Evolutionary conservation across 805 yeast species (phyloP), one percentile per base, ranked within the genome.

Genomic region (Lachancea sp.): DNA sequence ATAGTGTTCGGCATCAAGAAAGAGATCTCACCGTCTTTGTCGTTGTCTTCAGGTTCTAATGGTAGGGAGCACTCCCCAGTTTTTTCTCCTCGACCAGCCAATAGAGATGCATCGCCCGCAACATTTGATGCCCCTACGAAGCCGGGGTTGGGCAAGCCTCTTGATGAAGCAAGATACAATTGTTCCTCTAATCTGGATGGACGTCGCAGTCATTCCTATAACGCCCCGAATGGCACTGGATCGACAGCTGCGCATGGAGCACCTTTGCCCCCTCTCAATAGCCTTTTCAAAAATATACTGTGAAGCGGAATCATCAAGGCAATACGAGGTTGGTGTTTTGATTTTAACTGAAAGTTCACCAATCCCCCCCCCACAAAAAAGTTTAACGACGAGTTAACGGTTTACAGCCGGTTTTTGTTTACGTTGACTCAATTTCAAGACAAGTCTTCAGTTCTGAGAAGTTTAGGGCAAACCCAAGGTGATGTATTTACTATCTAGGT

Each of bases 181-280:
- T 39, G 32, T 16, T 20, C 28, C 12, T 20, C 34, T 8, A 20
- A 24, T 19, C 25, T 41, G 21, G 36, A 34, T 18, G 39, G 35
- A n/a, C 40, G 36, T 16, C 42, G 29, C 24, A 17, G 28, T 30
- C 37, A 32, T 34, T 19, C 39, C 28, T 33, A 34, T 25, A 21
- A 30, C 29, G 3, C 39, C 19, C 34, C 33, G 25, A 30, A 34
- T 28, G 20, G 31, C 23, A 12, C 19, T 9, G 31, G 30, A 12
- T 32, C 33, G 19, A 16, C 40, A 17, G 22, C 33, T 28, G 18
- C 47, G 9, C 47, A 40, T 9, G 30, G 50, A 7, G 45, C 51
- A 13, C 46, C 50, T 22, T 40, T 57, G 38, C 62, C 62, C 19
- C 49, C 60, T 33, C 51, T 57, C 15, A 52, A 46, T 38, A 45